Conservation (phyloP, 805 yeast genomes). For the Nakazawaea peltata region DNA sequence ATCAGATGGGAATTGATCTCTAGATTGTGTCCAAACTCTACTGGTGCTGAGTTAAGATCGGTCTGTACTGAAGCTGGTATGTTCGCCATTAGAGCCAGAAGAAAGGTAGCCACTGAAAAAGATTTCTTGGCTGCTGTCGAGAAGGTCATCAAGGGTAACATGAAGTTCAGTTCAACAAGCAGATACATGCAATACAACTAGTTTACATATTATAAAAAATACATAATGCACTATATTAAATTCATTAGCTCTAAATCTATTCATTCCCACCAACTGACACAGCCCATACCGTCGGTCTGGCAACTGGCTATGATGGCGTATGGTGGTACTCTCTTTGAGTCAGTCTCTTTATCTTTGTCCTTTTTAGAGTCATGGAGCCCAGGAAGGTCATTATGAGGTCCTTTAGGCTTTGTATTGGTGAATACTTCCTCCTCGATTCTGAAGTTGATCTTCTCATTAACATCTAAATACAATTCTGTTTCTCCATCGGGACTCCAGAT, state of each 20-base stretch:
- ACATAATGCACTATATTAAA: not conserved
- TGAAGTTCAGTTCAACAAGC: slow-evolving; percentile 94
- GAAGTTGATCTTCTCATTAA: slow-evolving; percentile 86
- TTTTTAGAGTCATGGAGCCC: slow-evolving; percentile 16
- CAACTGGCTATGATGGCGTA: slow-evolving; percentile 85
- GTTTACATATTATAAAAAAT: not conserved
- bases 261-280: slow-evolving; percentile 93
- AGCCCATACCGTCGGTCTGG: slow-evolving; percentile 95
- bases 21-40: slow-evolving; percentile 93
- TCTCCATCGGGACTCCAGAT: slow-evolving; percentile 76
- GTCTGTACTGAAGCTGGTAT: slow-evolving; percentile 99
- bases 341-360: slow-evolving; percentile 20
- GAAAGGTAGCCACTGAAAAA: slow-evolving; percentile 97
- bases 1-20: slow-evolving; percentile 98
- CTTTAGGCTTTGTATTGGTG: slow-evolving; percentile 72
- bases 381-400: slow-evolving; percentile 45
- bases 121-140: slow-evolving; percentile 97
- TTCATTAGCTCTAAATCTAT: not conserved
- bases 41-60: slow-evolving; percentile 97
- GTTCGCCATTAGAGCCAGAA: slow-evolving; percentile 97
- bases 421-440: slow-evolving; percentile 87
- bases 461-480: slow-evolving; percentile 72
- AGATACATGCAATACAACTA: slow-evolving; percentile 98
- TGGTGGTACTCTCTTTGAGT: slow-evolving; percentile 52
- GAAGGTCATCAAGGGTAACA: slow-evolving; percentile 96